These are phyloP conservation scores for Leersia perrieri DNA, from an alignment of 176 grass and related monocot species.

Conservation along the genomic window DNA sequence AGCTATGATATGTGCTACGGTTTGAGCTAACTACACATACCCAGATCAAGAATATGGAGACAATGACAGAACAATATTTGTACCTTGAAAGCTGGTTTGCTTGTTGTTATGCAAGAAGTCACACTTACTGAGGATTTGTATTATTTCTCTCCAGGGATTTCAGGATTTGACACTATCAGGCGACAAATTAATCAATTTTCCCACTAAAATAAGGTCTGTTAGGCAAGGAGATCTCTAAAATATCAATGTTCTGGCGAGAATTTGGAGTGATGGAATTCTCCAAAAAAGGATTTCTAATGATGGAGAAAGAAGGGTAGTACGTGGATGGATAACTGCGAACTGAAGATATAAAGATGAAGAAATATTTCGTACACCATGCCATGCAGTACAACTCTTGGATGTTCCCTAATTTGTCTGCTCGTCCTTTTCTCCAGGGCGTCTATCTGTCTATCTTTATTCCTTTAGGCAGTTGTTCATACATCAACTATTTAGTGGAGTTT, in stretches of 20 bases:
- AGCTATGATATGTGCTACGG: neutral
- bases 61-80: neutral
- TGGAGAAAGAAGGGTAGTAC: neutral
- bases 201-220: neutral
- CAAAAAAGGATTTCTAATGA: neutral
- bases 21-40: neutral
- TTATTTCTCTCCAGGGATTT: neutral
- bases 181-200: neutral
- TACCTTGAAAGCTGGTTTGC: neutral
- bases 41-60: neutral
- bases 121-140: neutral
- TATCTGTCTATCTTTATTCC: neutral
- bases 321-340: neutral
- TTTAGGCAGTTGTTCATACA: conserved; percentile 12
- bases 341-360: neutral
- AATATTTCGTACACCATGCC: neutral
- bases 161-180: neutral
- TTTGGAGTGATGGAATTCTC: neutral
- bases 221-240: neutral
- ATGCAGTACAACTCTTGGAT: neutral
- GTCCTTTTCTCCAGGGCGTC: neutral
- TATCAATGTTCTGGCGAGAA: neutral
- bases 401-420: conserved; percentile 3
- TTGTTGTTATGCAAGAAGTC: neutral
- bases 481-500: conserved; percentile 3